Evolutionary conservation across 2,329 filamentous ascomycete species (phyloP), one percentile per base, ranked within the genome.

Genomic region (Pseudocercospora eumusae): DNA sequence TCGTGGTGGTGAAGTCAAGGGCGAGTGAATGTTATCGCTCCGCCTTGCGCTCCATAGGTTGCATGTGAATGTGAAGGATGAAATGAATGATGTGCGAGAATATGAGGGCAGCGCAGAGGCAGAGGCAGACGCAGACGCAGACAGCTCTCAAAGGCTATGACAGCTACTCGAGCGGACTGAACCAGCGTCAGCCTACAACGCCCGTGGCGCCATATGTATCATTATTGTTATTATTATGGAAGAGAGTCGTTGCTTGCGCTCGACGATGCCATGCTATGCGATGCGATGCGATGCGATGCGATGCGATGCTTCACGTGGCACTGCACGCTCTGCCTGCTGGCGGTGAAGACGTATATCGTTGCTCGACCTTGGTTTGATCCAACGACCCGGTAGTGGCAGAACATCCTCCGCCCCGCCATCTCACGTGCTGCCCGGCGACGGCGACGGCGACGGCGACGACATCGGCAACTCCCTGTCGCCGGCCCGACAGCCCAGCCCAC

Each of bases 321-420:
- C 53, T 27, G 53, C 53, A 56, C 53, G 53, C 53, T 21, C 53
- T 20, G 47, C 47, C 21, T 50, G 47, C 47, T 52, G 50, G 50
- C 50, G 50, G 50, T 54, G 50, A 33, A 52, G 21, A 52, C 47
- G 23, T 15, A 52, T 50, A 27, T 50, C 47, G 47, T 23, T 47
- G 47, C 47, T 23, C 47, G 47, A 50, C 21, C 23, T 23, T 15
- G 47, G 13, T 27, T 23, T 23, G 23, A 50, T 50, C 47, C 47
- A 27, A 50, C 13, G 18, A 50, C 18, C 47, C 47, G 47, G 47
- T 20, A 47, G 25, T 45, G 21, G 4, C 42, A 20, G 42, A 20
- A 11, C 42, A 15, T 36, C 13, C n/a, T 36, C 28, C 28, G 42
- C 42, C 42, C 42, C 42, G 13, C 42, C 42, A 45, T 45, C 42